Base-by-base conservation (phyloP, 2,329 filamentous ascomycete species). In the Aspergillus puulaauensis region DNA sequence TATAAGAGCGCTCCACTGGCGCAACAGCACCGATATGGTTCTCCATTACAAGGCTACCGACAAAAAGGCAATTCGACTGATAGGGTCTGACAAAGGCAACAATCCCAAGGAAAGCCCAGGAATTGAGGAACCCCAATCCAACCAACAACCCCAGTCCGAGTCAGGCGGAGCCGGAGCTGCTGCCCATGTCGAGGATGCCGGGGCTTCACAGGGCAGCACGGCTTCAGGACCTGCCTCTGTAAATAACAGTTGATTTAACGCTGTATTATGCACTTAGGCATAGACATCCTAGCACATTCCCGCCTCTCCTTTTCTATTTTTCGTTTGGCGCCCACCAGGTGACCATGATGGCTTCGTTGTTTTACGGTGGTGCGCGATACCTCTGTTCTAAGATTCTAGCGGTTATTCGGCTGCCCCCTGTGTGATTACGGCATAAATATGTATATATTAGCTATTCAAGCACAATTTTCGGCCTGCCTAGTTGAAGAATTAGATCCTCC, bases 11-110 rank as follows among this genome's bases (percentile, higher is more conserved):
- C 92, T 96, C 70, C 82, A 98, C 54, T 99, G 95, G 95, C 91
- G 96, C 68, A 91, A 90, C 44, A 91, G 91, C n/a, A 93, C 90
- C 67, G 95, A 99, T 75, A 90, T 99, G 63, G 77, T 96, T 53
- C 80, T 99, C 50, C 86, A 91, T 69, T 99, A 99, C 81, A 96
- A 93, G 71, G 83, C 90, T 52, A 99, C 97, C 67, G 93, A 92
- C n/a, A 86, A 86, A 68, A 93, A 91, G 59, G 68, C 73, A 54
- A 76, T 80, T 33, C 70, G 65, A 15, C 62, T 71, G 11, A 66
- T 67, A 11, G 61, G 60, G 7, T 57, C 64, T 24, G 52, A 60
- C 19, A 59, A 60, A 1, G 64, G 59, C 14, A 54, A 66, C 9
- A 65, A 68, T 21, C 60, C 47, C 23, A 59, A 52, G 35, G 53